Evolutionary conservation across 2,329 filamentous ascomycete genomes (phyloP), one percentile per base, ranked within the genome.

Genomic region (Pyrenophora seminiperda): DNA sequence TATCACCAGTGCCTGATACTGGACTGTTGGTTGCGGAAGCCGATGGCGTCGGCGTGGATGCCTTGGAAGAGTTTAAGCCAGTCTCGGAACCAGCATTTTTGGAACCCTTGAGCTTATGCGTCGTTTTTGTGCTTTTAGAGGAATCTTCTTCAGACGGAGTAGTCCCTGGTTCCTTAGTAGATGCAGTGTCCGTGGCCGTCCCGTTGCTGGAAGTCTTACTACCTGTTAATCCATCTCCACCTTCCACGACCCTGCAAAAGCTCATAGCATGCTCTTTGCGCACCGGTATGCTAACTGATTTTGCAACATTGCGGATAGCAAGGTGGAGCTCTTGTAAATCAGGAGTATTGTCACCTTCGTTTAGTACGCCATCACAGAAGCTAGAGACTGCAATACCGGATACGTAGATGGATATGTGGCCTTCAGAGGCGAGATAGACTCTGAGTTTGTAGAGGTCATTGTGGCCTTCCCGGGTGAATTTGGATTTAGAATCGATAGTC

Each of bases 331-430:
- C 32, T 3, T 30, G 36, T 30, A 32, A 6, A n/a, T 45, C 22
- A 1, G 34, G 11, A 2, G 20, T 7, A 24, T 32, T 14, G 18
- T 46, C 40, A 4, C 17, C 7, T 5, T 20, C 15, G 2, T 37
- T 20, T 18, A n/a, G 9, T 10, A 39, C 24, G 4, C 6, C 11
- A 13, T 45, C 19, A 18, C 53, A 55, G 41, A 55, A 52, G 7
- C 7, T 1, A 2, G 20, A 29, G 3, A 45, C 32, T 4, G 31
- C 39, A 3, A 4, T 42, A 9, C 45, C 40, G 3, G 44, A 6
- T 17, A 53, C 42, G n/a, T 38, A 55, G 0, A 55, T 14, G 1
- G 44, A 47, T 3, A 52, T 31, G 15, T 52, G 53, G 10, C 49
- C 53, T 40, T 42, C 41, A 13, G 34, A 17, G 10, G 13, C 34